phyloP scores from a whole-genome alignment of 768 basidiomycete species.

The Lactifluus volemus region DNA sequence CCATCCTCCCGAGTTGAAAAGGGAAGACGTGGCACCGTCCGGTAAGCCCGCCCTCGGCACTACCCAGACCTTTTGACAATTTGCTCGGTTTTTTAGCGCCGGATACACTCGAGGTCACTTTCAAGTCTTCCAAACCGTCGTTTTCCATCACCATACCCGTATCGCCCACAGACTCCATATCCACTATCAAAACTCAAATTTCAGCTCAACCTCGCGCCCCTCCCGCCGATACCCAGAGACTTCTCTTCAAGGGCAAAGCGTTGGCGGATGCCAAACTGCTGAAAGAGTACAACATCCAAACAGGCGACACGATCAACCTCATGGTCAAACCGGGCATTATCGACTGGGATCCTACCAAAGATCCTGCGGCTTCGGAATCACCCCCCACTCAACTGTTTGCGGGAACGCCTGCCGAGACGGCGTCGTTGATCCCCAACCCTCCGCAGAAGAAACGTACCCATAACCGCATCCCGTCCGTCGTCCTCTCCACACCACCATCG shows the following conservation, averaged over 20 bases:
- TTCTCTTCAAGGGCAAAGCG: constrained; percentile 91
- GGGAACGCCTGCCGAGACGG: constrained; percentile 1
- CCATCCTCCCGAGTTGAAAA: constrained; percentile 46
- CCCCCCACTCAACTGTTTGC: constrained; percentile 13
- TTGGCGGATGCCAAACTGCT: constrained; percentile 83
- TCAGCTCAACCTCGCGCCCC: constrained; percentile 61
- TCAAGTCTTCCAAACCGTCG: constrained; percentile 91
- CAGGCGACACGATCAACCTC: constrained; percentile 76
- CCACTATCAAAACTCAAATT: constrained; percentile 69
- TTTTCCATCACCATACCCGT: constrained; percentile 64
- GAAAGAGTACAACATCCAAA: constrained; percentile 80
- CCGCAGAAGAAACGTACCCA: constrained; percentile 37
- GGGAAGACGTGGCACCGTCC: constrained; percentile 27
- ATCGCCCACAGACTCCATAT: constrained; percentile 75
- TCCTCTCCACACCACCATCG: constrained; percentile 63
- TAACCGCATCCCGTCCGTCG: constrained; percentile 66
- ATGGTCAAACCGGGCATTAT: constrained; percentile 69
- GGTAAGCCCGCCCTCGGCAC: constrained; percentile 21
- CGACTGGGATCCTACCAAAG: constrained; percentile 49
- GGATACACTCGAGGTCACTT: constrained; percentile 55
- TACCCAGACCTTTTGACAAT: not conserved
- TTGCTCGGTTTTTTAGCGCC: not conserved
- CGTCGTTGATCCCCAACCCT: constrained; percentile 8
- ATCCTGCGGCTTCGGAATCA: constrained; percentile 21
- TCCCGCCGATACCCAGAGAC: constrained; percentile 69